Evolutionary conservation across 371 early-diverging fungal genomes (phyloP), one percentile per base, ranked within the genome.

Genomic region (Blakeslea trispora): DNA sequence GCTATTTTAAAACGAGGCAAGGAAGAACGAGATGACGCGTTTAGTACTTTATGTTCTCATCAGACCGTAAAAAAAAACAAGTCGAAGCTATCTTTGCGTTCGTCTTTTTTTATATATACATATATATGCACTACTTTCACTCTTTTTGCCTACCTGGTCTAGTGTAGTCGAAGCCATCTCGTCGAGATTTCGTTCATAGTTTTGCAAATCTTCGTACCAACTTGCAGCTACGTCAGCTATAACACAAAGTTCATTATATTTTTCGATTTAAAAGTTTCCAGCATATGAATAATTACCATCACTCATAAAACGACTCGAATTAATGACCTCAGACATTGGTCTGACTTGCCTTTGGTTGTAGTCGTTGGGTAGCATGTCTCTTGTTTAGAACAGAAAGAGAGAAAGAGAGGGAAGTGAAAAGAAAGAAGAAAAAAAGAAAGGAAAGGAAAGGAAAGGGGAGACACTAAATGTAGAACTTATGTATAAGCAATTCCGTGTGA

Each of bases 101-200:
- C 28, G 5, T 28, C 28, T 28, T 7, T 28, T 11, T 28, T 28
- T 28, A n/a, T n/a, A n/a, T n/a, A n/a, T n/a, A n/a, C n/a, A n/a
- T n/a, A n/a, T n/a, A n/a, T n/a, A n/a, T n/a, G n/a, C n/a, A n/a
- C n/a, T n/a, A n/a, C 28, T 28, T 7, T 37, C 14, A 7, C 37
- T 37, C 14, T 37, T 10, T 9, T 10, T 37, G 14, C 11, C 11
- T 71, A 66, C 75, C 56, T 89, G 77, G 76, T 96, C 95, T 53
- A 96, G 75, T 59, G 88, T 93, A 28, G 92, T 89, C 39, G 82
- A 80, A 15, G 94, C 93, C 94, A 97, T 95, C 51, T 92, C 93
- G 64, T 97, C 96, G 17, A 97, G 82, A 47, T 92, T 95, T 39
- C 86, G 80, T 70, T 97, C 96, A 68, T 94, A 95, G 61, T 93